phyloP scores from a whole-genome alignment of 768 basidiomycete species.

The Agaricus sinodeliciosus region DNA sequence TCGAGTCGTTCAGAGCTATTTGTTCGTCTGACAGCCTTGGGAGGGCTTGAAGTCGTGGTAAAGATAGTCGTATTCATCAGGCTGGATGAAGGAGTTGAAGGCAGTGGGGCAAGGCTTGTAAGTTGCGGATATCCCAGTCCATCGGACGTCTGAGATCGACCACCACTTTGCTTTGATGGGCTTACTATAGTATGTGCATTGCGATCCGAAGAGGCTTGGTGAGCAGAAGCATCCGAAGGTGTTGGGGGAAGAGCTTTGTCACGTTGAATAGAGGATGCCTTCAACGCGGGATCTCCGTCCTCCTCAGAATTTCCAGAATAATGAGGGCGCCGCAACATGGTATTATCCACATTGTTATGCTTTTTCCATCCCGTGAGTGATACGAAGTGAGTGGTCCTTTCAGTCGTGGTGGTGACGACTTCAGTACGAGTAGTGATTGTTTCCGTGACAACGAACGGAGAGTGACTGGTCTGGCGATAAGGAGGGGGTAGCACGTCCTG shows the following conservation, averaged over 20 bases:
- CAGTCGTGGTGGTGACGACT: constrained; percentile 39
- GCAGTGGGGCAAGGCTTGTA: constrained; percentile 26
- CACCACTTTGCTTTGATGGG: no score
- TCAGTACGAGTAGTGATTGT: constrained; percentile 44
- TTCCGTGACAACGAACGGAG: constrained; percentile 34
- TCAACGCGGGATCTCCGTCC: constrained; percentile 3
- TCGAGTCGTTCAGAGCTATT: constrained; percentile 43
- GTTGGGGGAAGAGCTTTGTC: constrained; percentile 20
- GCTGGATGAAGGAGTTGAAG: constrained; percentile 34
- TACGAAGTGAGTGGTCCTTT: constrained; percentile 55
- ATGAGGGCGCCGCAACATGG: constrained; percentile 13
- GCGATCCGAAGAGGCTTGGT: neutral
- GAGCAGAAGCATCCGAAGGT: constrained; percentile 6
- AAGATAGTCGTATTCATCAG: constrained; percentile 48
- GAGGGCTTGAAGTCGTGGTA: constrained; percentile 16
- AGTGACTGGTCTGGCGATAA: constrained; percentile 14
- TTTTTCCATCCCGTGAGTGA: constrained; percentile 62
- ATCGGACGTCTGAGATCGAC: constrained; percentile 47
- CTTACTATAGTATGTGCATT: neutral
- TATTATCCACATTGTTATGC: constrained; percentile 28
- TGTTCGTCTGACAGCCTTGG: constrained; percentile 34
- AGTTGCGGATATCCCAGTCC: constrained; percentile 54
- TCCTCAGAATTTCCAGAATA: constrained; percentile 8
- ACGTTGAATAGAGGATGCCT: neutral
- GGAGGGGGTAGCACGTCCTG: constrained; percentile 11